Base-by-base conservation (phyloP, 768 basidiomycete species). In the Hebeloma cylindrosporum region DNA sequence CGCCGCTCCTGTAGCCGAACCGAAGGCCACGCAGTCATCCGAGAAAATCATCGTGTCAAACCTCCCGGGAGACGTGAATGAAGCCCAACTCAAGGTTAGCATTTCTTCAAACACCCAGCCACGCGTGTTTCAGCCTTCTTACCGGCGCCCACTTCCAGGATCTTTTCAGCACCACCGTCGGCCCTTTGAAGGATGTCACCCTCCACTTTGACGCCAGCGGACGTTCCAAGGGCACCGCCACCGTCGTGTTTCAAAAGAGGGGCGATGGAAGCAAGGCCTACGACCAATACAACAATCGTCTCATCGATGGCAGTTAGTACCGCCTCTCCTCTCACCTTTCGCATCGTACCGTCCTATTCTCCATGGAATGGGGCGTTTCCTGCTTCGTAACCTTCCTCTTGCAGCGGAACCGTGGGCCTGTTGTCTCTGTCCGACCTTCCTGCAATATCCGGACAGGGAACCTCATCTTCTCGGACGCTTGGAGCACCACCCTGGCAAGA, bases 261-360 rank as follows among this genome's bases (percentile, higher is more conserved):
- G 94, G 93, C 47, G 92, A 94, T 60, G 96, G 86, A 47, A 82
- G 82, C 63, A 91, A 86, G 77, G 96, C 96, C 2, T 93, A 84
- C 68, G 78, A 87, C 58, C 82, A 90, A 54, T 99, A 98, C 77
- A 92, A 99, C 80, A 91, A 90, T 73, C 87, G 96, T 65, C 88
- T 98, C 73, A 94, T 99, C 82, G 96, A 99, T 86, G 93, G 93
- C 76, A 96, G 96, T 99, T 88, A 93, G 96, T 98, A 88, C 78
- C 82, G 73, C 72, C 76, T 74, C 70, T 63, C 64, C 65, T 64
- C 66, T 67, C 65, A 63, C 65, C 57, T 70, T 60, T 67, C 63
- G 60, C 66, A 66, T 33, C 52, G 42, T 57, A 37, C 54, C 52
- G 53, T 58, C 54, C 25, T 48, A 43, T 48, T 52, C 47, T 54